phyloP scores from a whole-genome alignment of 2,329 filamentous ascomycete genomes.

The Trichoderma koningii region DNA sequence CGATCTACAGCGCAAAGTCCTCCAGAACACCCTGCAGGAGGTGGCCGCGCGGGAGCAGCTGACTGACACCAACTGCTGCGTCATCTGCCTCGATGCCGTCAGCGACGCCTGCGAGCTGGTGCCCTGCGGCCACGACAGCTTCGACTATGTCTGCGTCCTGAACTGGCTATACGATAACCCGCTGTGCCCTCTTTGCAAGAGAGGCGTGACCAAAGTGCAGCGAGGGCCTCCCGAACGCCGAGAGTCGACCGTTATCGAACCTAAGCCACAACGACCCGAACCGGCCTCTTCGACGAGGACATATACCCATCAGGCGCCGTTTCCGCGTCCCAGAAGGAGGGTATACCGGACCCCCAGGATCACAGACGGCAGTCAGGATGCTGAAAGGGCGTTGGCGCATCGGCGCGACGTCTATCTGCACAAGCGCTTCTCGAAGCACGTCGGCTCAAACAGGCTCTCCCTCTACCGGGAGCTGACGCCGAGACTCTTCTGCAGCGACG shows the following conservation, averaged over 20 bases:
- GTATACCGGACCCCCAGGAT: slow-evolving; percentile 16
- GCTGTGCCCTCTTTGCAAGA: slow-evolving; percentile 78
- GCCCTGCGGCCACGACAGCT: slow-evolving; percentile 78
- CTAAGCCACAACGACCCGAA: slow-evolving; percentile 39
- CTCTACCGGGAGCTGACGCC: slow-evolving; percentile 75
- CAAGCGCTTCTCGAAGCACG: slow-evolving; percentile 73
- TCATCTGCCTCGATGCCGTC: slow-evolving; percentile 82
- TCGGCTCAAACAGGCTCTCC: slow-evolving; percentile 79
- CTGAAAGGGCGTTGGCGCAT: slow-evolving; percentile 39
- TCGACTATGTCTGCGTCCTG: slow-evolving; percentile 82
- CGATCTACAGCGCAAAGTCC: slow-evolving; percentile 46
- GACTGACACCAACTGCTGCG: slow-evolving; percentile 57
- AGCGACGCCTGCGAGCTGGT: slow-evolving; percentile 69
- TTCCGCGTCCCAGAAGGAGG: slow-evolving; percentile 13
- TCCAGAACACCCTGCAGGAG: slow-evolving; percentile 50
- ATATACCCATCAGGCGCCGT: not conserved
- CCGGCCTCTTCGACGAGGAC: not conserved
- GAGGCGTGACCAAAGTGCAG: slow-evolving; percentile 58
- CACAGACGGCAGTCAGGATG: not conserved
- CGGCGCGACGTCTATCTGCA: slow-evolving; percentile 74
- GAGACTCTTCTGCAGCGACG: slow-evolving; percentile 61
- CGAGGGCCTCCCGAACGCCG: slow-evolving; percentile 60
- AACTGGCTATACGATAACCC: slow-evolving; percentile 77
- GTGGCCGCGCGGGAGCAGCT: slow-evolving; percentile 38
- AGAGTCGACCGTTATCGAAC: slow-evolving; percentile 56